Percentiles rank a stretch among this genome's conserved stretches.
Evolutionary conservation across 2,329 filamentous ascomycete species (phyloP).

Genomic region (Epicoccum nigrum): DNA sequence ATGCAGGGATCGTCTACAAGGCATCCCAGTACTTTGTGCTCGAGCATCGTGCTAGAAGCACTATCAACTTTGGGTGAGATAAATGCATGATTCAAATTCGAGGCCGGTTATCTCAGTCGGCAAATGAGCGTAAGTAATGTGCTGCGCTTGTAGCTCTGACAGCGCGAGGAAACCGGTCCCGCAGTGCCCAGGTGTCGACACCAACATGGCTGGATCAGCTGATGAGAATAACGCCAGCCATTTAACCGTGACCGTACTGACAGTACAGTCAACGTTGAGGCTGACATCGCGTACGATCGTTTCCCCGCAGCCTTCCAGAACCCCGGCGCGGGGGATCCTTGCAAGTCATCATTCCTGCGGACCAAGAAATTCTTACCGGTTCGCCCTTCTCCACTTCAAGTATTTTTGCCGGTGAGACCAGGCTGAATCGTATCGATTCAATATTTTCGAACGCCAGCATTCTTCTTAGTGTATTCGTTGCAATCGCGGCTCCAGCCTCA

Average conservation of each 20-base stretch:
- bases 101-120: background rate
- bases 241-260: too few species aligned
- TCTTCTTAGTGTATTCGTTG: constrained; percentile 1
- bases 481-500: background rate
- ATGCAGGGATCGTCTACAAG: background rate
- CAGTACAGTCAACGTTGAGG: background rate
- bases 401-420: constrained; percentile 8
- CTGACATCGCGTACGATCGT: background rate
- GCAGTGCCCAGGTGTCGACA: too few species aligned
- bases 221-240: background rate
- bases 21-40: background rate
- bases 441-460: constrained; percentile 7
- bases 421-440: background rate
- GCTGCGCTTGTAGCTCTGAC: background rate
- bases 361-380: background rate
- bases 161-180: background rate
- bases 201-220: background rate
- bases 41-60: background rate
- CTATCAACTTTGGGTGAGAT: background rate
- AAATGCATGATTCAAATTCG: background rate
- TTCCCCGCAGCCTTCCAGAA: constrained; percentile 11
- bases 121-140: background rate
- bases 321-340: constrained; percentile 14
- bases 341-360: constrained; percentile 1
- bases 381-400: background rate